A percentile compares a stretch with the other conserved stretches of the same genome.
phyloP scores from a whole-genome alignment of 2,329 filamentous ascomycete genomes.

The Scedosporium dehoogii region DNA sequence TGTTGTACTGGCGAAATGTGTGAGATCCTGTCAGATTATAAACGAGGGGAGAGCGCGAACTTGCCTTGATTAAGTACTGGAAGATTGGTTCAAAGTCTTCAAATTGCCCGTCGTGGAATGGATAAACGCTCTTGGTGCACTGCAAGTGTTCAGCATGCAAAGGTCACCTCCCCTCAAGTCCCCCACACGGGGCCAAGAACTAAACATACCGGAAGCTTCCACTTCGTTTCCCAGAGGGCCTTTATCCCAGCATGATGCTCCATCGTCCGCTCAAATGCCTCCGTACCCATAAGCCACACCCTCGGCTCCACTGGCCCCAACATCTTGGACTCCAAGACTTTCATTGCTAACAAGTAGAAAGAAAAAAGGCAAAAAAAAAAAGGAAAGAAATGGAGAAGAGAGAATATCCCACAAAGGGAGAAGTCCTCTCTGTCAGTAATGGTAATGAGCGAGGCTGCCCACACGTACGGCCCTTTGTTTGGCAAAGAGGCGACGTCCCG shows the following conservation, averaged over 20 bases:
- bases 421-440: no score
- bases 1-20: constrained; percentile 29
- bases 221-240: constrained; percentile 66
- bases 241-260: constrained; percentile 51
- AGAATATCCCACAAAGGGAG: background rate
- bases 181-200: background rate
- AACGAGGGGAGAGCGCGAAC: background rate
- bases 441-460: no score
- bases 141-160: constrained; percentile 12
- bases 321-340: background rate
- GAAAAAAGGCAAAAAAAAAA: background rate
- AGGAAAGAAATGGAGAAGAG: background rate
- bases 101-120: constrained; percentile 62
- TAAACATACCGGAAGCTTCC: constrained; percentile 53
- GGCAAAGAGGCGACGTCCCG: background rate
- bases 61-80: constrained; percentile 46
- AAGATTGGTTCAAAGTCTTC: constrained; percentile 64
- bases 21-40: background rate
- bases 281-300: constrained; percentile 32
- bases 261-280: constrained; percentile 32
- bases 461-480: background rate
- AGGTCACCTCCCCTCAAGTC: background rate
- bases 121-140: constrained; percentile 55
- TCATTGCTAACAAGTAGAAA: background rate
- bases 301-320: constrained; percentile 6